Evolutionary conservation across 257 asterid species (phyloP).

Genomic region (Leonotis leonurus): DNA sequence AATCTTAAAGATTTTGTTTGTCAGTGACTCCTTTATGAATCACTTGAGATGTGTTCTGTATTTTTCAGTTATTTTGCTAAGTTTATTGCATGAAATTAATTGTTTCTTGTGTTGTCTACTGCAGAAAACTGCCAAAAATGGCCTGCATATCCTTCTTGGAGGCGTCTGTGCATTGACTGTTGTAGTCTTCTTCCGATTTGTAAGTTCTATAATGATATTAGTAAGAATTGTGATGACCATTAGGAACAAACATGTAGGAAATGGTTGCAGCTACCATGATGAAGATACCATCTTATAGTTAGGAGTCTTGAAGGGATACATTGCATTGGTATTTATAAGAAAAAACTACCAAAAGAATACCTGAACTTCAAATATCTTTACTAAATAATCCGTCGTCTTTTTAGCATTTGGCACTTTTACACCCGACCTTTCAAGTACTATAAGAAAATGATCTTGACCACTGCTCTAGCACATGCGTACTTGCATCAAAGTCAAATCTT

Average conservation of each 20-base stretch:
- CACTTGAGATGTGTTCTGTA: neutral
- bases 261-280: neutral
- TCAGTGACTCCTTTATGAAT: neutral
- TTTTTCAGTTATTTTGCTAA: neutral
- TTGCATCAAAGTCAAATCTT: no score
- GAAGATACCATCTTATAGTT: neutral
- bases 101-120: constrained; percentile 18
- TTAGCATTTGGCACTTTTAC: neutral
- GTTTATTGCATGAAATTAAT: neutral
- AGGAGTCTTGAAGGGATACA: constrained; percentile 2
- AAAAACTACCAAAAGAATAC: neutral
- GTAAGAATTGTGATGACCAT: constrained; percentile 13
- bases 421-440: neutral
- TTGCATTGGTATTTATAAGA: constrained; percentile 1
- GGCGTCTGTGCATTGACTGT: constrained; percentile 87
- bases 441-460: no score
- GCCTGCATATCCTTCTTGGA: constrained; percentile 90
- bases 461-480: no score
- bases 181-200: constrained; percentile 86
- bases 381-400: neutral
- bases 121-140: constrained; percentile 83
- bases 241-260: neutral
- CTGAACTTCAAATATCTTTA: neutral
- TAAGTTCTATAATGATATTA: constrained; percentile 39
- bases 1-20: neutral